Evolutionary conservation across 140 eudicot genomes (phyloP).

Genomic region (Oenanthe javanica): DNA sequence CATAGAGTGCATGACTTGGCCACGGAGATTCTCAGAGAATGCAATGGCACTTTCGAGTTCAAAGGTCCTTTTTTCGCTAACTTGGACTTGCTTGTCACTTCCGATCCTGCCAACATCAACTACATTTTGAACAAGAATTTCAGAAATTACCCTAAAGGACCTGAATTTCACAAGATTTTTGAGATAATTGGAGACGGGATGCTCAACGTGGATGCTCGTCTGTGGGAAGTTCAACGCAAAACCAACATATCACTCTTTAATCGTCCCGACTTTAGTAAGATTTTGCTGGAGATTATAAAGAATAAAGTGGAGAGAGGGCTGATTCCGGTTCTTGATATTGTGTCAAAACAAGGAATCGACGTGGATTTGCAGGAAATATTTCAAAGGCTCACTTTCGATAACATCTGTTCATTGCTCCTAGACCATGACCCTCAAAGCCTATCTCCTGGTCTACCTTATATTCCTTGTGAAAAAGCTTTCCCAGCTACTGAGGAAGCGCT

Average conservation of each 20-base stretch:
- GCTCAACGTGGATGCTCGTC: not conserved
- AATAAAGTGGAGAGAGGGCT: not conserved
- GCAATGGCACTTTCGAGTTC: not conserved
- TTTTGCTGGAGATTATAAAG: not conserved
- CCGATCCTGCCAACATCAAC: not conserved
- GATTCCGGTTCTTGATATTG: not conserved
- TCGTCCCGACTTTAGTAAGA: not conserved
- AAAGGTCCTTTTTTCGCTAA: not conserved
- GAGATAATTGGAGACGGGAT: not conserved
- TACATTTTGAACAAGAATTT: slow-evolving; percentile 2
- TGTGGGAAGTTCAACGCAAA: not conserved
- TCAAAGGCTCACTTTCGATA: not conserved
- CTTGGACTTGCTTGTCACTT: not conserved
- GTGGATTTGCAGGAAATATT: slow-evolving; percentile 5
- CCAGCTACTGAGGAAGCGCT: not conserved
- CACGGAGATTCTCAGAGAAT: not conserved
- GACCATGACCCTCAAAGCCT: slow-evolving; percentile 2
- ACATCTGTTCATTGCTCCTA: not conserved
- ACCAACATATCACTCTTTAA: not conserved
- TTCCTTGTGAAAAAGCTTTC: slow-evolving; percentile 4
- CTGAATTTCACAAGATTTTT: not conserved
- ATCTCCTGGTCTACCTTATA: not conserved
- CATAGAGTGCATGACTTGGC: slow-evolving; percentile 6
- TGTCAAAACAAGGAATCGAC: not conserved
- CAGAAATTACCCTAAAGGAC: not conserved